phyloP scores from a whole-genome alignment of 805 yeast species.

The Kluyveromyces wickerhamii region DNA sequence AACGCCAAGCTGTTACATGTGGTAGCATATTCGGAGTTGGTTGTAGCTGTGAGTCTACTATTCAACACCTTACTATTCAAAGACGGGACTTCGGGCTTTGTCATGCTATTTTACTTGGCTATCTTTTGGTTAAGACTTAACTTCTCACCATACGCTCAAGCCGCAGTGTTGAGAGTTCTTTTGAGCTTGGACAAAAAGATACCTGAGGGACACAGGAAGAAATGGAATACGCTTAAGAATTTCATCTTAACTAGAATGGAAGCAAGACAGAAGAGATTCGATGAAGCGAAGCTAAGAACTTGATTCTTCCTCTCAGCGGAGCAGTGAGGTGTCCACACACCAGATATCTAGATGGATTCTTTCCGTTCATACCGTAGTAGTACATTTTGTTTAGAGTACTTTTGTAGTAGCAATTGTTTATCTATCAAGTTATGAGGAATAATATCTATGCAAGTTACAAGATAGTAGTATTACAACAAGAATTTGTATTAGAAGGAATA shows the following conservation, averaged over 20 bases:
- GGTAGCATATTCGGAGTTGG: constrained; percentile 55
- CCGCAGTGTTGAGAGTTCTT: constrained; percentile 26
- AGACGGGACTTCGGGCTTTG: constrained; percentile 60
- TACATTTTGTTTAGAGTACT: too few relatives aligned
- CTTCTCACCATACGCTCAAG: constrained; percentile 37
- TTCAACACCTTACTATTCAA: constrained; percentile 55
- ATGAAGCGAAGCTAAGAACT: background rate
- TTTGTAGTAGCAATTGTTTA: too few relatives aligned
- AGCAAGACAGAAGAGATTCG: constrained; percentile 24
- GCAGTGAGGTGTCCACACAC: too few relatives aligned
- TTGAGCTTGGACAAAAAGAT: constrained; percentile 26
- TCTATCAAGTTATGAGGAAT: too few relatives aligned
- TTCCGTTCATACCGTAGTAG: too few relatives aligned
- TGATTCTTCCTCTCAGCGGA: background rate
- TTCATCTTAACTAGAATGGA: constrained; percentile 37
- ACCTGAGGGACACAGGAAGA: constrained; percentile 29
- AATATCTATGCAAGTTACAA: too few relatives aligned
- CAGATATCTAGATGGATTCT: too few relatives aligned
- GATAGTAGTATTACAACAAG: too few relatives aligned
- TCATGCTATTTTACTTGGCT: constrained; percentile 45
- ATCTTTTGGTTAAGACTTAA: constrained; percentile 69
- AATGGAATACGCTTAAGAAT: constrained; percentile 35
- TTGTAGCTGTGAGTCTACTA: constrained; percentile 43
- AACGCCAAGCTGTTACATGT: constrained; percentile 22
- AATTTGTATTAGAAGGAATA: too few relatives aligned